These are phyloP conservation scores for Kondoa malvinella DNA, from an alignment of 768 basidiomycete species.

Conservation along the genomic window DNA sequence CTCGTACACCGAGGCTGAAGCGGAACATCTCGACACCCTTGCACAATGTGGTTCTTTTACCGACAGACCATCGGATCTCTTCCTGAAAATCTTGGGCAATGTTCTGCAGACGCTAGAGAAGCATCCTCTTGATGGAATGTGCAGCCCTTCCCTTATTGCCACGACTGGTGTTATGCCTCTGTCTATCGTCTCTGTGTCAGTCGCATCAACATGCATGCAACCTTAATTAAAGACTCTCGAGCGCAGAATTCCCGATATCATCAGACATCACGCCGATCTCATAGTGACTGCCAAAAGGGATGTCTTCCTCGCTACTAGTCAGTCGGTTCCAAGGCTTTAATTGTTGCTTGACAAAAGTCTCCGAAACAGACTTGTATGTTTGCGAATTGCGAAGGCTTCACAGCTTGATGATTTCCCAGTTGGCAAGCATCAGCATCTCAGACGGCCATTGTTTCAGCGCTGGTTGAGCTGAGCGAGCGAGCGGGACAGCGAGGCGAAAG, in stretches of 20 bases:
- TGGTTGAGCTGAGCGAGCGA: conserved; percentile 41
- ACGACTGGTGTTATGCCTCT: conserved; percentile 48
- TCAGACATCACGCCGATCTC: conserved; percentile 39
- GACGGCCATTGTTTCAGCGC: conserved; percentile 39
- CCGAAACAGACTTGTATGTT: not conserved
- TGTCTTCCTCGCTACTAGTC: conserved; percentile 53
- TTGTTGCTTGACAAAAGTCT: too few relatives aligned
- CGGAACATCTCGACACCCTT: conserved; percentile 39
- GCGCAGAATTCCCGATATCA: conserved; percentile 50
- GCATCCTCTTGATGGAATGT: conserved; percentile 43
- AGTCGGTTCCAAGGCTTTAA: conserved; percentile 19
- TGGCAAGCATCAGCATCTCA: conserved; percentile 43
- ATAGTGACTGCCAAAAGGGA: conserved; percentile 46
- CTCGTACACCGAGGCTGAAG: too few relatives aligned
- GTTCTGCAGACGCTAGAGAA: conserved; percentile 44
- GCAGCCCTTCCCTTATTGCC: conserved; percentile 49
- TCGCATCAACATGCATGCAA: not conserved
- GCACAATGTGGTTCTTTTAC: conserved; percentile 43
- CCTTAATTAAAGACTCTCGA: conserved; percentile 18
- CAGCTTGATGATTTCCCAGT: conserved; percentile 1
- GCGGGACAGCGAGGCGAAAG: conserved; percentile 37
- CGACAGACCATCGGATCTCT: conserved; percentile 42
- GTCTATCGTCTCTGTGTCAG: conserved; percentile 44
- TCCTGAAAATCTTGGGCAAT: conserved; percentile 52
- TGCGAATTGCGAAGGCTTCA: not conserved